phyloP scores from a whole-genome alignment of 83 land plant genomes.

The Picea mariana region DNA sequence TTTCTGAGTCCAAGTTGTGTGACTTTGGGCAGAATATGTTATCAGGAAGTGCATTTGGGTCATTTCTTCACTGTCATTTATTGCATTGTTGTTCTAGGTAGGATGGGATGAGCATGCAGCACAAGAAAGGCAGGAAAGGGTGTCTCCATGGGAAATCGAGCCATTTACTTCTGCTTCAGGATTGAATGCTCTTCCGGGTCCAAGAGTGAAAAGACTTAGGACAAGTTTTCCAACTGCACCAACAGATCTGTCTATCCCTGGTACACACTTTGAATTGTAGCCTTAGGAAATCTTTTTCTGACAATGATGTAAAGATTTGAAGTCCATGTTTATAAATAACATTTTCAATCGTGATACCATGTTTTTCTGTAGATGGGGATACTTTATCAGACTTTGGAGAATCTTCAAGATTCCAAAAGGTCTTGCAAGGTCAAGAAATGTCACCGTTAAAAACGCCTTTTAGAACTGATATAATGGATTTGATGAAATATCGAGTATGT shows the following conservation, averaged over 20 bases:
- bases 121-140: slow-evolving; percentile 65
- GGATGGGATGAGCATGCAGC: slow-evolving; percentile 78
- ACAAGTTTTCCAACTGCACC: slow-evolving; percentile 27
- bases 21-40: too few species aligned
- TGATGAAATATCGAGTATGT: slow-evolving; percentile 6
- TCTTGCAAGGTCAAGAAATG: slow-evolving; percentile 89
- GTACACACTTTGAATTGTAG: slow-evolving; percentile 24
- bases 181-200: slow-evolving; percentile 34
- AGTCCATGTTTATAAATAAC: background rate
- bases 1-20: too few species aligned
- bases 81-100: slow-evolving; percentile 30
- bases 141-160: slow-evolving; percentile 97
- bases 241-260: slow-evolving; percentile 23
- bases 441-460: slow-evolving; percentile 33
- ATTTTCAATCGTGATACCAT: background rate
- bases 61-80: too few species aligned
- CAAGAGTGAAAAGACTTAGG: slow-evolving; percentile 45
- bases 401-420: slow-evolving; percentile 56
- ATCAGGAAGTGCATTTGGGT: too few species aligned
- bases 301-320: background rate
- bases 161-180: slow-evolving; percentile 48
- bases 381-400: slow-evolving; percentile 49
- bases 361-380: slow-evolving; percentile 32
- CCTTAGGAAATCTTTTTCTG: background rate
- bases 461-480: slow-evolving; percentile 1